Percentiles rank a stretch among this genome's conserved stretches.
phyloP scores from a whole-genome alignment of 768 basidiomycete genomes.

The Trichaptum fuscoviolaceum region DNA sequence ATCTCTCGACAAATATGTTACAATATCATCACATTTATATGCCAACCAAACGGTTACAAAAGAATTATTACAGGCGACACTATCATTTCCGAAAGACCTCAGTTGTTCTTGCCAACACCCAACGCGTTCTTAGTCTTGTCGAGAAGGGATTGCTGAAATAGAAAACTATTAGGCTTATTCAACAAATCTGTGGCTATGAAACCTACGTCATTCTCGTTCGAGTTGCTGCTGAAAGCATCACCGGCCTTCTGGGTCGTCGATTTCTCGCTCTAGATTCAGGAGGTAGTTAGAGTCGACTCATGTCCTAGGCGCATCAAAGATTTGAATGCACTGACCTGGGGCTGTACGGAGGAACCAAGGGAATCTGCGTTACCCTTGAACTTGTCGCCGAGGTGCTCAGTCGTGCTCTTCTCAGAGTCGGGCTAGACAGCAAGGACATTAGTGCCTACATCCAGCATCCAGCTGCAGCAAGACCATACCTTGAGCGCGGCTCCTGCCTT shows the following conservation, averaged over 20 bases:
- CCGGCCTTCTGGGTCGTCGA: constrained; percentile 43
- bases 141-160: constrained; percentile 33
- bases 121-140: constrained; percentile 50
- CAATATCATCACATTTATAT: neutral
- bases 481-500: constrained; percentile 47
- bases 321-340: constrained; percentile 15
- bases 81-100: neutral
- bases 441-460: neutral
- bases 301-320: neutral
- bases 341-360: constrained; percentile 42
- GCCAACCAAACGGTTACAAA: neutral
- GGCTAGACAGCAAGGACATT: constrained; percentile 31
- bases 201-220: constrained; percentile 39
- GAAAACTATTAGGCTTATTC: neutral
- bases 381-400: constrained; percentile 46
- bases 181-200: neutral
- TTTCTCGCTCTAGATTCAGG: constrained; percentile 42
- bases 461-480: constrained; percentile 24
- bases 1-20: neutral
- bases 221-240: constrained; percentile 43
- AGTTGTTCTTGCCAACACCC: constrained; percentile 33
- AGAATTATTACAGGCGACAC: neutral
- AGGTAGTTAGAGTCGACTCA: neutral
- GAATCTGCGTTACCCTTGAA: constrained; percentile 45
- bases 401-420: constrained; percentile 51